Percentiles rank a stretch among this genome's conserved stretches.
Evolutionary conservation across 2,329 filamentous ascomycete genomes (phyloP).

Genomic region (Whalleya microplaca): DNA sequence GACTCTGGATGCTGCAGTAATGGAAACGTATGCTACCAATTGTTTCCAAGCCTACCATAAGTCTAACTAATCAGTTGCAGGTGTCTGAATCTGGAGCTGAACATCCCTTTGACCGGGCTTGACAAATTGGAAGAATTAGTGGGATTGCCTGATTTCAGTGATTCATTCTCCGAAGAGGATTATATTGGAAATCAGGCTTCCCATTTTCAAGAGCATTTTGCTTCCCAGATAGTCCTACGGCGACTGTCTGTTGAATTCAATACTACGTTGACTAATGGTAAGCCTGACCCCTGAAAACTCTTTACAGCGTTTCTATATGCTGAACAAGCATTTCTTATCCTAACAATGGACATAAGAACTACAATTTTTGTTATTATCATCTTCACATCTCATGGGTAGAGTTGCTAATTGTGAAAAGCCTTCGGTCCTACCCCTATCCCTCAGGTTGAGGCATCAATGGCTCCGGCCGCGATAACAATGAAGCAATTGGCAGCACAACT

Average conservation of each 20-base stretch:
- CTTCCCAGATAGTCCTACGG: conserved; percentile 61
- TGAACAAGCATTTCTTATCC: not conserved
- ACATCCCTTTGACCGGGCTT: conserved; percentile 59
- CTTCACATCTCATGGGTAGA: not conserved
- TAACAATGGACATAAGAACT: not conserved
- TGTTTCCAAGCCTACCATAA: not conserved
- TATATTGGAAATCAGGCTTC: conserved; percentile 52
- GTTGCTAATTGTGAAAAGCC: conserved; percentile 10
- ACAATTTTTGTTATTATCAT: not conserved
- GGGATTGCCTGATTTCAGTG: conserved; percentile 57
- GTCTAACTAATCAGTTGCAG: conserved; percentile 39
- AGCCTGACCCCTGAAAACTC: conserved; percentile 30
- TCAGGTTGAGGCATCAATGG: conserved; percentile 16
- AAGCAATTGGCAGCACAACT: conserved; percentile 57
- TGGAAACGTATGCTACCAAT: conserved; percentile 49
- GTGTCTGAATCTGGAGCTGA: conserved; percentile 60
- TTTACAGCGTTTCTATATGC: not conserved
- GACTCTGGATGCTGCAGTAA: conserved; percentile 33
- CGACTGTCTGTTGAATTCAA: conserved; percentile 58
- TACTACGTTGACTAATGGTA: conserved; percentile 54
- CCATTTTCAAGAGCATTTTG: conserved; percentile 61
- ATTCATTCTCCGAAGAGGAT: conserved; percentile 51
- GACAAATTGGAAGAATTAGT: conserved; percentile 56
- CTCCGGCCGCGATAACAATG: conserved; percentile 43
- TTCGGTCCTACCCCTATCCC: conserved; percentile 17